These are phyloP conservation scores for Tricholoma bakamatsutake DNA, from an alignment of 768 basidiomycete genomes.

Conservation along the genomic window DNA sequence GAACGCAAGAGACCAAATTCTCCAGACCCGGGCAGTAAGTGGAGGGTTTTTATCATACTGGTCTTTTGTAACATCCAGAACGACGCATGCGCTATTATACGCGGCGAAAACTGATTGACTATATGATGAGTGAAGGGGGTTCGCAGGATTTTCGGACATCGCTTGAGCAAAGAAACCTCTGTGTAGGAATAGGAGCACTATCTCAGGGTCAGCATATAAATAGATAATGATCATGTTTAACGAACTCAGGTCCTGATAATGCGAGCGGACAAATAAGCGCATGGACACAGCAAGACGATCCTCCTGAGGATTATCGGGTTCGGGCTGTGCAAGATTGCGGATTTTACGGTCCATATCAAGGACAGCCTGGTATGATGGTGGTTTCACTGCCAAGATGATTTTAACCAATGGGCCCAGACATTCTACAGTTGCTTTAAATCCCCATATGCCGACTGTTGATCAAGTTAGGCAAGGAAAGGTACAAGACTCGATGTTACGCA, in stretches of 20 bases:
- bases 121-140: conserved; percentile 44
- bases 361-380: conserved; percentile 40
- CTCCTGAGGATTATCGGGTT: conserved; percentile 15
- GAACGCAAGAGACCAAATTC: conserved; percentile 54
- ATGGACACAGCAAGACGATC: conserved; percentile 34
- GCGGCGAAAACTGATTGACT: conserved; percentile 45
- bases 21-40: conserved; percentile 48
- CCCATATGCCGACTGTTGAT: conserved; percentile 42
- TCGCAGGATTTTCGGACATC: conserved; percentile 38
- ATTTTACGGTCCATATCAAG: conserved; percentile 47
- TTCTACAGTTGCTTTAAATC: conserved; percentile 32
- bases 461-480: conserved; percentile 1
- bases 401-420: conserved; percentile 39
- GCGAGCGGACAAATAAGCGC: conserved; percentile 34
- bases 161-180: conserved; percentile 54
- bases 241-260: conserved; percentile 42
- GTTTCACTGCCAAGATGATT: conserved; percentile 33
- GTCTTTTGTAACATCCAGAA: conserved; percentile 34
- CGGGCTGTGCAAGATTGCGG: conserved; percentile 28
- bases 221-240: conserved; percentile 2
- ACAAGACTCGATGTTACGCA: conserved; percentile 21
- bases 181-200: conserved; percentile 52
- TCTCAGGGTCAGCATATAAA: conserved; percentile 7
- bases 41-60: conserved; percentile 39
- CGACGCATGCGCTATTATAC: conserved; percentile 43